Base-by-base conservation (phyloP, 83 land plant genomes). In the Thuja plicata region DNA sequence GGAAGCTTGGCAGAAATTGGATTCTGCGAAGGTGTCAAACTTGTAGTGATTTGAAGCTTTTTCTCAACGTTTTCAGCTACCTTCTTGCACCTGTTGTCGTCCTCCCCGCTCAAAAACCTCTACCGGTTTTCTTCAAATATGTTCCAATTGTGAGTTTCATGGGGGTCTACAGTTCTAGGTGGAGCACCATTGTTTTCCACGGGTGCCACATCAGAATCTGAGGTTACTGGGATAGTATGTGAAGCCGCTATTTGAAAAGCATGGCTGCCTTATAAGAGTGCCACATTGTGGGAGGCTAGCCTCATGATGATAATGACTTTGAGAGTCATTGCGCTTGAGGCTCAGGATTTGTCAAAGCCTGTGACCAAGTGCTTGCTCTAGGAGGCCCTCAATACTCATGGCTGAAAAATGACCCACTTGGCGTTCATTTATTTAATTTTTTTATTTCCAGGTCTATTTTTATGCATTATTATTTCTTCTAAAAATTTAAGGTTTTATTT, bases 151-250 rank as follows among this genome's bases (percentile, higher is more conserved):
- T n/a, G n/a, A n/a, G 94, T 93, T 93, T 81, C 94, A 93, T 52
- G 94, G 93, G 9, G 94, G 94, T 41, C 87, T 93, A 27, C 92
- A 93, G 89, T 93, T 91, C 91, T 91, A 93, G 93, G 89, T 93
- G 54, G 94, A 93, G 57, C 94, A 93, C 78, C 94, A 93, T 12
- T 87, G 91, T 30, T 93, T 93, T 45, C 94, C 93, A 0, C 87
- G 91, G 13, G 62, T 93, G 78, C 93, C 94, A 5, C 91, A 93
- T 15, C 91, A 90, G 84, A 91, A 93, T 37, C 93, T 93, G 80
- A 73, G 94, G 52, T 88, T 90, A 90, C 52, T 89, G 45, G 80
- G 45, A 15, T 48, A 66, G 76, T 82, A 82, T 55, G 91, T 93
- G 57, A 93, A 85, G 82, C 90, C 93, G 0, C 79, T 93, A 30